Evolutionary conservation across 148 eudicot genomes (phyloP), one percentile per base, ranked within the genome.

Genomic region (Silene conica): DNA sequence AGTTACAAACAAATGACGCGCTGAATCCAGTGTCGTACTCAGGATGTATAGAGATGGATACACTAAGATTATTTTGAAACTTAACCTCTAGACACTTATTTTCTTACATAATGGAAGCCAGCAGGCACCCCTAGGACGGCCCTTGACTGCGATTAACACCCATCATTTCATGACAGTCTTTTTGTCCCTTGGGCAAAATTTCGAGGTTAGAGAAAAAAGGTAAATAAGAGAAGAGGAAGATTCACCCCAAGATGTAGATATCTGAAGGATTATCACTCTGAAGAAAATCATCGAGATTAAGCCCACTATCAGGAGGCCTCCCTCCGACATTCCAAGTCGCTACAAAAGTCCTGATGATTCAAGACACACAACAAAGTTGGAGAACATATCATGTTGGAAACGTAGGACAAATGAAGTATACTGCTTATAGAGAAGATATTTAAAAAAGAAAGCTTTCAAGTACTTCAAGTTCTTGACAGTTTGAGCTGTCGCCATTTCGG

Each of bases 241-340:
- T 56, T 63, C 83, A 89, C 94, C 91, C 94, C 61, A 89, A 77
- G 61, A 89, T 76, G 57, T 87, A 87, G 50, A 89, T 83, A 80
- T 89, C 94, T 5, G 86, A 81, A 15, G 80, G 85, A 56, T 82
- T 73, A 57, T 80, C 76, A 71, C 81, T 72, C 60, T 86, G 88
- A 28, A 89, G 87, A 78, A 87, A 83, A 70, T 87, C 86, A 21
- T 89, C 87, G 21, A 89, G 87, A 72, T 81, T 81, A 71, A 87
- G 86, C 28, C 74, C 81, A 69, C 41, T 71, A 7, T 76, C 78
- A 23, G 94, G 94, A 68, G 84, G 74, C 79, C 84, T 86, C 38
- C 95, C 95, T 54, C 88, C 91, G 0, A 90, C 88, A 78, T 90
- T 90, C 90, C 94, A 89, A 7, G 94, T 89, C 38, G 86, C 89